Conservation (phyloP, 2,329 filamentous ascomycete species). For the Bipolaris bicolor region DNA sequence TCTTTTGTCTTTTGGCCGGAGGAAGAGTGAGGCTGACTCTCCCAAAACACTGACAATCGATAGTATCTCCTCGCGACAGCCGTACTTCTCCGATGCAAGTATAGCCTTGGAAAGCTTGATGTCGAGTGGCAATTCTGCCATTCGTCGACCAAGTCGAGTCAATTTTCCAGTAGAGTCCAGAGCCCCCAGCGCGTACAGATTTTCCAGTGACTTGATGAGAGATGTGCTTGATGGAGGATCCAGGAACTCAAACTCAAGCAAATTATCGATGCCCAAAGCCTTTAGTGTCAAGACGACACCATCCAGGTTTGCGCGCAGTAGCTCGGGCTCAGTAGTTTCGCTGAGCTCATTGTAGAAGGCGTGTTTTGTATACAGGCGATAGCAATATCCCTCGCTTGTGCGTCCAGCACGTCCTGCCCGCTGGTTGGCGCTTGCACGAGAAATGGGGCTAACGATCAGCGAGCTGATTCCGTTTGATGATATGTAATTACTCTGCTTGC, state of each 20-base stretch:
- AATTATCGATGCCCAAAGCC: constrained; percentile 86
- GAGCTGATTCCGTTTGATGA: constrained; percentile 91
- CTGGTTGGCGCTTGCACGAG: constrained; percentile 90
- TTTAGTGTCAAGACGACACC: constrained; percentile 85
- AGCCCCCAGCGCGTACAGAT: constrained; percentile 87
- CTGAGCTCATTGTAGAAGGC: constrained; percentile 95
- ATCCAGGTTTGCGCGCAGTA: constrained; percentile 87
- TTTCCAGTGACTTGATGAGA: constrained; percentile 85
- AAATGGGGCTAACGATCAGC: constrained; percentile 88
- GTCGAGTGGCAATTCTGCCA: constrained; percentile 93
- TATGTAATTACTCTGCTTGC: constrained; percentile 86
- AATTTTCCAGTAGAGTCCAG: constrained; percentile 87
- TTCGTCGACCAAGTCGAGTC: constrained; percentile 88
- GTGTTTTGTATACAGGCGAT: constrained; percentile 90
- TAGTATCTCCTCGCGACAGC: constrained; percentile 92
- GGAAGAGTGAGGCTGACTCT: constrained; percentile 88
- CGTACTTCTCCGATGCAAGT: constrained; percentile 84
- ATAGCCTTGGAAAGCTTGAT: constrained; percentile 91
- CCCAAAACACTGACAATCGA: constrained; percentile 94
- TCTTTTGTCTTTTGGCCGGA: constrained; percentile 92
- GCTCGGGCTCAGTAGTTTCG: constrained; percentile 87
- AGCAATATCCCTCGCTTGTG: constrained; percentile 90
- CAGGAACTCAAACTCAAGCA: constrained; percentile 95
- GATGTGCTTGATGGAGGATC: constrained; percentile 90
- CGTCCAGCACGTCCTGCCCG: constrained; percentile 90